Evolutionary conservation across 148 eudicot species (phyloP).

Genomic region (Tetragonia tetragonoides): DNA sequence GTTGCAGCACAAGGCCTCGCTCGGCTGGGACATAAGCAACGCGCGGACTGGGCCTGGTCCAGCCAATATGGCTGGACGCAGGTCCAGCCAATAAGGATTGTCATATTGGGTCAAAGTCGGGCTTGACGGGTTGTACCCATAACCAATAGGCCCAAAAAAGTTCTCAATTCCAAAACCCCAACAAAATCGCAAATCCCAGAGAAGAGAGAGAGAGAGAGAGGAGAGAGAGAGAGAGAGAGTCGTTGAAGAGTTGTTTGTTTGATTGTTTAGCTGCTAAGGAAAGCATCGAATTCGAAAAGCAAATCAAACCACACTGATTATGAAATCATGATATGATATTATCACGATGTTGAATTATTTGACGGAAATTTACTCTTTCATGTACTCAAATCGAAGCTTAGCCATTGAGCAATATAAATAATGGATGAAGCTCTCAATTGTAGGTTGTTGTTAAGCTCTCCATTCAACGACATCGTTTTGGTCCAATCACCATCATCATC

Average conservation of each 20-base stretch:
- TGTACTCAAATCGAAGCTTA: slow-evolving; percentile 16
- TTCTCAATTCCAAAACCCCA: too few relatives aligned
- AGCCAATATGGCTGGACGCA: too few relatives aligned
- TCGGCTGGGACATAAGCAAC: too few relatives aligned
- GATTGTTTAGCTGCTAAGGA: slow-evolving; percentile 31
- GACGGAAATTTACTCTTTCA: background rate
- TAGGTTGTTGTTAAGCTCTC: slow-evolving; percentile 31
- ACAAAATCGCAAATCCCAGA: too few relatives aligned
- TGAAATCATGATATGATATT: slow-evolving; percentile 1
- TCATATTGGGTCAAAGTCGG: too few relatives aligned
- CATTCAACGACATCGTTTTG: slow-evolving; percentile 15
- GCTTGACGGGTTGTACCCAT: too few relatives aligned
- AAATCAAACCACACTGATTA: background rate
- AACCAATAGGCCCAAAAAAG: too few relatives aligned
- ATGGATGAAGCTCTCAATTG: slow-evolving; percentile 18
- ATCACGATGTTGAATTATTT: slow-evolving; percentile 21
- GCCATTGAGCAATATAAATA: slow-evolving; percentile 9
- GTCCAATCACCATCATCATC: background rate
- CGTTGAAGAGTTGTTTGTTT: slow-evolving; percentile 4
- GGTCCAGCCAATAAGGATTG: too few relatives aligned
- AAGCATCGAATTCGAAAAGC: slow-evolving; percentile 17
- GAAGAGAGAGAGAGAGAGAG: background rate
- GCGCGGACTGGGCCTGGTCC: too few relatives aligned
- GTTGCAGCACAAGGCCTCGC: too few relatives aligned
- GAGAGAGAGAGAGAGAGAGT: background rate